Evolutionary conservation across 2,329 filamentous ascomycete genomes (phyloP).

Genomic region (Neopestalotiopsis rosae): DNA sequence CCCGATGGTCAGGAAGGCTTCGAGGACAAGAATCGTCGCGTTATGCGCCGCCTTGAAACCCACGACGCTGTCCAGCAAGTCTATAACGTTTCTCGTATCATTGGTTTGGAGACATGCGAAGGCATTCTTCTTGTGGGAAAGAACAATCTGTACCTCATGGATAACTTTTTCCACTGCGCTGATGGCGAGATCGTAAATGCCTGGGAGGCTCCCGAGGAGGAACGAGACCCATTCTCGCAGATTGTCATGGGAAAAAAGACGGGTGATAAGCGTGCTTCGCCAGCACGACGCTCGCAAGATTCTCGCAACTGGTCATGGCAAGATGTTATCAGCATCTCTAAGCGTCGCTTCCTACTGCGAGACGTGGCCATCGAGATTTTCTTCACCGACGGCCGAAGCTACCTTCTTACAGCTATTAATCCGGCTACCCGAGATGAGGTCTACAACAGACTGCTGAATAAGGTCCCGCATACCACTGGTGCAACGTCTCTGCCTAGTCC

Average conservation of each 20-base stretch:
- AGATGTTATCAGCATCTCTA: slow-evolving; percentile 94
- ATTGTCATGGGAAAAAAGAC: slow-evolving; percentile 80
- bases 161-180: slow-evolving; percentile 93
- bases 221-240: slow-evolving; percentile 92
- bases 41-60: slow-evolving; percentile 90
- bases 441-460: slow-evolving; percentile 74
- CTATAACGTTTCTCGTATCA: slow-evolving; percentile 93
- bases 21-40: slow-evolving; percentile 97
- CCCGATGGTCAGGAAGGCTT: slow-evolving; percentile 77
- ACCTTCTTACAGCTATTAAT: slow-evolving; percentile 85
- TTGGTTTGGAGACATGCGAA: slow-evolving; percentile 91
- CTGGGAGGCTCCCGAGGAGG: slow-evolving; percentile 89
- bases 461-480: slow-evolving; percentile 80
- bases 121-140: slow-evolving; percentile 93
- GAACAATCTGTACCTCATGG: slow-evolving; percentile 89
- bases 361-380: slow-evolving; percentile 98
- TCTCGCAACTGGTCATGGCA: slow-evolving; percentile 92
- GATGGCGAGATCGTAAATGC: slow-evolving; percentile 98
- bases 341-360: slow-evolving; percentile 91
- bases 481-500: slow-evolving; percentile 73
- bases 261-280: slow-evolving; percentile 60
- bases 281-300: slow-evolving; percentile 71
- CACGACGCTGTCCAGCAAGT: slow-evolving; percentile 93
- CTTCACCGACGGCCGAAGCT: slow-evolving; percentile 95
- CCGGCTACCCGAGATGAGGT: slow-evolving; percentile 78